These are phyloP conservation scores for Iris macrosiphon DNA, from an alignment of 106 monocot genomes.

Conservation along the genomic window DNA sequence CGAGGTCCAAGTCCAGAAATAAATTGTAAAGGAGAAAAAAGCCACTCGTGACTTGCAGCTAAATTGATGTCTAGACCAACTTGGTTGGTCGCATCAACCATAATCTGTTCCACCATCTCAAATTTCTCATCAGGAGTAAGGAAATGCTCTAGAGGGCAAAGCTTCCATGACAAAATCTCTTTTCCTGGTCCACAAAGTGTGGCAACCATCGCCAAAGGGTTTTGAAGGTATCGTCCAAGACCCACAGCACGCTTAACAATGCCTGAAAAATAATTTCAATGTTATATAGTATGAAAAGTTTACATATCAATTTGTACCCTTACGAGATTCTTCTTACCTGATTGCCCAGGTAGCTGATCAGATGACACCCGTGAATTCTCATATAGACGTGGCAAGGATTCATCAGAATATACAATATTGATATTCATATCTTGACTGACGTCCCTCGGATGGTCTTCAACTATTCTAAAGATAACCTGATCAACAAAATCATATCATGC, in stretches of 20 bases:
- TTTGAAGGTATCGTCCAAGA: conserved; percentile 87
- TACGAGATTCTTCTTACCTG: conserved; percentile 35
- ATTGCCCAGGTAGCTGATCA: conserved; percentile 85
- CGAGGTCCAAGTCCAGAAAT: conserved; percentile 78
- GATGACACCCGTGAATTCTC: conserved; percentile 81
- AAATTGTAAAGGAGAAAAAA: conserved; percentile 81
- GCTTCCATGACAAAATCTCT: conserved; percentile 92
- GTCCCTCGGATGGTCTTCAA: conserved; percentile 89
- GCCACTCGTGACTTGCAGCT: conserved; percentile 91
- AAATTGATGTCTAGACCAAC: conserved; percentile 80
- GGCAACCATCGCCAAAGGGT: conserved; percentile 96
- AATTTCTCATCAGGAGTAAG: conserved; percentile 79
- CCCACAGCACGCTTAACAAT: conserved; percentile 94
- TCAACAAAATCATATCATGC: conserved; percentile 1
- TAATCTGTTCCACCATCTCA: conserved; percentile 85
- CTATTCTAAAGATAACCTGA: conserved; percentile 85
- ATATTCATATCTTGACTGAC: conserved; percentile 67
- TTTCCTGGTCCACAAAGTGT: conserved; percentile 84
- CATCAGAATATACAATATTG: conserved; percentile 70
- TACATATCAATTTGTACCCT: neutral
- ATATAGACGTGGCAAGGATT: conserved; percentile 78
- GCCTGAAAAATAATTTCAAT: conserved; percentile 32
- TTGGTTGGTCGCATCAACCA: conserved; percentile 96
- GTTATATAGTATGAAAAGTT: neutral
- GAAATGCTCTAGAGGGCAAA: conserved; percentile 66